Evolutionary conservation across 495 filamentous ascomycete species (phyloP), one percentile per base, ranked within the genome.

Genomic region (Neurospora sp.): DNA sequence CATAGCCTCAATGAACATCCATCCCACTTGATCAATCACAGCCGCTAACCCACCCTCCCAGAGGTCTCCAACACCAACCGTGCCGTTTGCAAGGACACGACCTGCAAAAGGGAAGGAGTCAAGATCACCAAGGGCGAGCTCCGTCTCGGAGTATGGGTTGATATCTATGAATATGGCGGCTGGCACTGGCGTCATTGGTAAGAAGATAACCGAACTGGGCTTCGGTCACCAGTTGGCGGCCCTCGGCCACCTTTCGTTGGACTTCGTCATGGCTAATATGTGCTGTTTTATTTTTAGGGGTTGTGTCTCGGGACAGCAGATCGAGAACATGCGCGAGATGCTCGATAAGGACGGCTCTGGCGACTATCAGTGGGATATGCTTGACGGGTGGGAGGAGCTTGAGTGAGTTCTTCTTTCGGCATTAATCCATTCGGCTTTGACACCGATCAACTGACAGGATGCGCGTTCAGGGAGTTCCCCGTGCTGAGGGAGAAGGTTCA

Each of bases 131-230:
- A 96, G 81, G 92, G 89, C 68, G 88, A 91, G 70, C 78, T 97
- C 8, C 90, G 94, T 16, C 84, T 91, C 39, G 94, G 91, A 38
- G 84, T 84, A 61, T 91, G 89, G 85, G 84, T 96, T 66, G 84
- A 87, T 14, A 83, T 87, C 37, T 74, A 84, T 53, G 81, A 82
- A 0, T 76, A 80, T 69, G 83, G 76, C 11, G 81, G 82, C 72
- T 96, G 87, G 85, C 76, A 78, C 68, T 97, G 89, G 88, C 87
- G 89, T 72, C 94, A 97, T 79, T 97, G 94, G 94, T 95, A 83
- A 77, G 87, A 61, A 31, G 53, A 31, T 12, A 27, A 18, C 53
- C 9, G 27, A 35, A 35, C 27, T 18, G 27, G 14, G 7, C 22
- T 7, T 46, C 18, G 42, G 16, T 8, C 18, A 46, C 12, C 31